Evolutionary conservation across 2,329 filamentous ascomycete species (phyloP), one percentile per base, ranked within the genome.

Genomic region (Colletotrichum acutatum): DNA sequence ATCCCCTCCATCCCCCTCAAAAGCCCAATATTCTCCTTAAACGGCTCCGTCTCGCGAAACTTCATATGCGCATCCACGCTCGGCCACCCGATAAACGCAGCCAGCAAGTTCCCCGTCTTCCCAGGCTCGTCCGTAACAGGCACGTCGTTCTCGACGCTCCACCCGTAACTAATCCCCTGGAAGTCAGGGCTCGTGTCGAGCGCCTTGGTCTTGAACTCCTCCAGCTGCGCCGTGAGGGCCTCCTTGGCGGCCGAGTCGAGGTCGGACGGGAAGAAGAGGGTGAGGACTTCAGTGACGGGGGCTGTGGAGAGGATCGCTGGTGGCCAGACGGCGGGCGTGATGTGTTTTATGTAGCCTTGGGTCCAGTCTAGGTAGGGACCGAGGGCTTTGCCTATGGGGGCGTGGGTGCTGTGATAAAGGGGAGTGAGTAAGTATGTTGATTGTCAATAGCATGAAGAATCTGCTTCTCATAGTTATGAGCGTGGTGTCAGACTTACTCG

Each of bases 331-430:
- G 70, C 32, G 2, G 82, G 82, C 19, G 85, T 84, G 32, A 87
- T 86, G 9, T 83, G 82, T 79, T 83, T 84, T 79, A 86, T 83
- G n/a, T 54, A 53, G 24, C 28, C 62, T 9, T 54, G 28, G 12
- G 1, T 24, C 16, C 7, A 42, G 42, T 66, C 46, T 24, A 66
- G 56, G n/a, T 56, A 61, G 1, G 24, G 12, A 1, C 12, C 28
- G n/a, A 71, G 26, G 26, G n/a, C 32, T 8, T 32, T 4, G 19
- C n/a, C n/a, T 3, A 73, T 49, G 22, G 58, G n/a, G 0, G n/a
- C n/a, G 19, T 71, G 52, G 26, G n/a, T 24, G 19, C 71, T 68
- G 5, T 9, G 19, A 12, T 16, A 34, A 34, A 34, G 11, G 32
- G 26, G 12, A 7, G 5, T 30, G 28, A 1, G 9, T 7, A 26